phyloP scores from a whole-genome alignment of 2,329 filamentous ascomycete species.

The Xylaria sp. region DNA sequence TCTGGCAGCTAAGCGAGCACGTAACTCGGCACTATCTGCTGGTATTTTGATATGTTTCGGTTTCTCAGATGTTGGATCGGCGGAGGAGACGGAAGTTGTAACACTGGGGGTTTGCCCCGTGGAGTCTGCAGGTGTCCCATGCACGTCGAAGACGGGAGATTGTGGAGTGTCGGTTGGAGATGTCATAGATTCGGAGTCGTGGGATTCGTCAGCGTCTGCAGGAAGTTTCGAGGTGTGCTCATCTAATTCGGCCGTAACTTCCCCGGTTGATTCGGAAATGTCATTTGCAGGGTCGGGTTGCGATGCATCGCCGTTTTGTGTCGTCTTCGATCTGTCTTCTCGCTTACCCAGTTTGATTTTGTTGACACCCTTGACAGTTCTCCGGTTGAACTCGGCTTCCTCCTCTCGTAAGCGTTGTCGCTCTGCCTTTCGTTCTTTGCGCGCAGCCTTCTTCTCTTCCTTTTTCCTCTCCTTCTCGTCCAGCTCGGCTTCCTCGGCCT shows the following conservation, averaged over 20 bases:
- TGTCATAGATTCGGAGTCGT: slow-evolving; percentile 46
- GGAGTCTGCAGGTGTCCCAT: slow-evolving; percentile 56
- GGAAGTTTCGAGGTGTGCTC: slow-evolving; percentile 51
- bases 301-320: slow-evolving; percentile 32
- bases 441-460: slow-evolving; percentile 63
- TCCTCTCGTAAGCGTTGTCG: slow-evolving; percentile 52
- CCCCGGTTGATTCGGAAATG: slow-evolving; percentile 47
- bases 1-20: slow-evolving; percentile 81
- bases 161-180: slow-evolving; percentile 62
- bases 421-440: slow-evolving; percentile 59
- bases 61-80: slow-evolving; percentile 68
- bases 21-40: slow-evolving; percentile 78
- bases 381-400: slow-evolving; percentile 55
- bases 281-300: slow-evolving; percentile 33
- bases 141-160: slow-evolving; percentile 71
- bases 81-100: slow-evolving; percentile 76
- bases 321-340: slow-evolving; percentile 46
- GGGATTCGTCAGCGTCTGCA: slow-evolving; percentile 59
- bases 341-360: slow-evolving; percentile 51
- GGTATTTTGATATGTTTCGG: slow-evolving; percentile 75
- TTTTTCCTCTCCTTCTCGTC: slow-evolving; percentile 59
- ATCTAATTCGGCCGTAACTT: slow-evolving; percentile 41
- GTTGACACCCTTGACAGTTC: slow-evolving; percentile 53
- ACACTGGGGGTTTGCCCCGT: slow-evolving; percentile 63
- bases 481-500: slow-evolving; percentile 53